Conservation (phyloP, 1,139 yeast genomes). For the Sugiyamaella castrensis region DNA sequence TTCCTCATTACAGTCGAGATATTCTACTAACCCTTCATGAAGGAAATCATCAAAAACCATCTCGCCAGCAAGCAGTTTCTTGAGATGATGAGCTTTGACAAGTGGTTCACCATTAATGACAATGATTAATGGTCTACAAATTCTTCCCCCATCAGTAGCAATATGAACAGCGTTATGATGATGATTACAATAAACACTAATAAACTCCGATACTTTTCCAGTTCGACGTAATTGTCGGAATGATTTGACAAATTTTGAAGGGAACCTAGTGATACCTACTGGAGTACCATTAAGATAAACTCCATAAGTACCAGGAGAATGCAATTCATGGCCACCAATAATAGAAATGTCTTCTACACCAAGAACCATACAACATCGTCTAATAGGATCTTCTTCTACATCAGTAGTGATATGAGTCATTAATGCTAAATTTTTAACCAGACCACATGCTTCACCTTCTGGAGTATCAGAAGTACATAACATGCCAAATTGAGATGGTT, state of each 20-base stretch:
- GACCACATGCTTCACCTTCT: conserved; percentile 99
- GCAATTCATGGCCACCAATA: conserved; percentile 80
- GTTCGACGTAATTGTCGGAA: conserved; percentile 80
- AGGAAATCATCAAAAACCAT: conserved; percentile 89
- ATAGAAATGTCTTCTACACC: conserved; percentile 87
- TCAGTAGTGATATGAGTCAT: conserved; percentile 99
- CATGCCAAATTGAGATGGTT: conserved; percentile 99
- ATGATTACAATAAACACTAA: conserved; percentile 82
- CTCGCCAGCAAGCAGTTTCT: conserved; percentile 57
- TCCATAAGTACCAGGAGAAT: conserved; percentile 73
- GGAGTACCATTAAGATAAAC: conserved; percentile 91
- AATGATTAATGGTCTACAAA: conserved; percentile 93
- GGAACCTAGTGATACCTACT: conserved; percentile 84
- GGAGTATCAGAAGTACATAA: conserved; percentile 98
- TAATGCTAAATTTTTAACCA: conserved; percentile 90
- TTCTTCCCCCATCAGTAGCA: conserved; percentile 98
- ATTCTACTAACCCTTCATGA: conserved; percentile 83
- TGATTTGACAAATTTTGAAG: conserved; percentile 70
- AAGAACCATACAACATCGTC: conserved; percentile 67
- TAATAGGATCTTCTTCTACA: conserved; percentile 90
- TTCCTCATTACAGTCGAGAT: conserved; percentile 95
- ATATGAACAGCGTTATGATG: conserved; percentile 94
- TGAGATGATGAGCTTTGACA: conserved; percentile 69
- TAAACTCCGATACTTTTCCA: conserved; percentile 84
- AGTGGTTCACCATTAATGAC: conserved; percentile 68